Conservation (phyloP, 768 basidiomycete species). For the Suillus variegatus region DNA sequence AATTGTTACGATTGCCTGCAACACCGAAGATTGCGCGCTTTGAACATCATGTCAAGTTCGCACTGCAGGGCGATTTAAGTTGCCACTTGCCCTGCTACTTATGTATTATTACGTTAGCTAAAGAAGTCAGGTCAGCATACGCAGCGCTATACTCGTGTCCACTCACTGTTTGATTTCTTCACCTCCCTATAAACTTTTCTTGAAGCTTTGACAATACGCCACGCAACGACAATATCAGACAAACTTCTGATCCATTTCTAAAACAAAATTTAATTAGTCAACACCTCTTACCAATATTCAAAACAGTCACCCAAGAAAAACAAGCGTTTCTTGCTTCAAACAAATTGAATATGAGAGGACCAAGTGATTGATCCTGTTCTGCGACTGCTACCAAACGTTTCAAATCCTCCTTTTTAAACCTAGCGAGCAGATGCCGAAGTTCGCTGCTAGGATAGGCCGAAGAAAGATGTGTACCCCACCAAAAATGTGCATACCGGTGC, state of each 20-base stretch:
- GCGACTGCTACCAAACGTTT: background rate
- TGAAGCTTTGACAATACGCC: background rate
- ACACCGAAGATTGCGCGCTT: background rate
- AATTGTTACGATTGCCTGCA: background rate
- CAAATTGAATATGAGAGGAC: background rate
- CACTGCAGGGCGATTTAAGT: background rate
- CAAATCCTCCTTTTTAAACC: background rate
- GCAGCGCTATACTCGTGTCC: background rate
- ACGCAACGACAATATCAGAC: background rate
- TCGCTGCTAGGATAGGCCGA: background rate
- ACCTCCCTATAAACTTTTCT: background rate
- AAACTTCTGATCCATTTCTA: conserved; percentile 1
- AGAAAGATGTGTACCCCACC: background rate
- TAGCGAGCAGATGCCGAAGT: background rate
- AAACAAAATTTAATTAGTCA: background rate
- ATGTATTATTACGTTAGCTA: background rate
- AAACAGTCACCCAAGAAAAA: background rate
- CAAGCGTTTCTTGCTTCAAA: background rate
- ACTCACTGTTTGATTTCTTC: background rate
- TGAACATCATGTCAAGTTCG: background rate
- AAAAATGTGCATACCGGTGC: background rate
- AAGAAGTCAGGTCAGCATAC: background rate
- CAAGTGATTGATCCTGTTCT: background rate
- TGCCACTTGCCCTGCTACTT: background rate
- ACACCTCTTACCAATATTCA: too few relatives aligned